phyloP scores from a whole-genome alignment of 805 yeast species.

The Kazachstania bromeliacearum region DNA sequence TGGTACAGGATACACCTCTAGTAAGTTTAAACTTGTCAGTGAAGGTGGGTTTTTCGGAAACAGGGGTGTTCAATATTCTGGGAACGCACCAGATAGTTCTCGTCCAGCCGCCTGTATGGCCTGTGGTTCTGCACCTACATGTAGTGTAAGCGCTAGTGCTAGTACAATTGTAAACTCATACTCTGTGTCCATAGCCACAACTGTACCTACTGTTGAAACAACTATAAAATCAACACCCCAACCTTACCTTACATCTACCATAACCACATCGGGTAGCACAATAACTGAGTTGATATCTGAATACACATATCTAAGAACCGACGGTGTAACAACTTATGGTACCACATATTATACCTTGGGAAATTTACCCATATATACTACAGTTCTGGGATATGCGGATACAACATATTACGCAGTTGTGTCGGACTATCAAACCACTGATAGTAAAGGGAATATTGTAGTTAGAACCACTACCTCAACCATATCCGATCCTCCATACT shows the following conservation, averaged over 20 bases:
- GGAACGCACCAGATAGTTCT: background rate
- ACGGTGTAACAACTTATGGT: background rate
- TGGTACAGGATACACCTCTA: background rate
- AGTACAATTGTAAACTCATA: background rate
- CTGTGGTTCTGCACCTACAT: background rate
- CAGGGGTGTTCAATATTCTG: background rate
- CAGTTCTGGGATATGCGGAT: background rate
- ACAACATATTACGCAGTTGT: background rate
- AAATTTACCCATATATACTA: background rate
- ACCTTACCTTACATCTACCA: background rate
- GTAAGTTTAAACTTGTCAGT: no score
- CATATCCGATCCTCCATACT: background rate
- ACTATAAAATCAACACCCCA: background rate
- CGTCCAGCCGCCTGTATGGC: background rate
- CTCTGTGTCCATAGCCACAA: background rate
- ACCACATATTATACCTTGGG: background rate
- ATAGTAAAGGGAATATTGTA: background rate
- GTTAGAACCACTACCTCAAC: background rate
- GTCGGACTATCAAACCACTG: background rate
- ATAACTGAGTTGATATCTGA: background rate
- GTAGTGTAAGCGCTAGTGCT: background rate
- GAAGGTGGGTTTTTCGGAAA: no score
- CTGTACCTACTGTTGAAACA: background rate
- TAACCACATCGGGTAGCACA: background rate
- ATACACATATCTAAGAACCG: background rate